Percentiles rank a stretch among this genome's conserved stretches.
Evolutionary conservation across 345 rosid species (phyloP).

Genomic region (Pseudoturritis turrita): DNA sequence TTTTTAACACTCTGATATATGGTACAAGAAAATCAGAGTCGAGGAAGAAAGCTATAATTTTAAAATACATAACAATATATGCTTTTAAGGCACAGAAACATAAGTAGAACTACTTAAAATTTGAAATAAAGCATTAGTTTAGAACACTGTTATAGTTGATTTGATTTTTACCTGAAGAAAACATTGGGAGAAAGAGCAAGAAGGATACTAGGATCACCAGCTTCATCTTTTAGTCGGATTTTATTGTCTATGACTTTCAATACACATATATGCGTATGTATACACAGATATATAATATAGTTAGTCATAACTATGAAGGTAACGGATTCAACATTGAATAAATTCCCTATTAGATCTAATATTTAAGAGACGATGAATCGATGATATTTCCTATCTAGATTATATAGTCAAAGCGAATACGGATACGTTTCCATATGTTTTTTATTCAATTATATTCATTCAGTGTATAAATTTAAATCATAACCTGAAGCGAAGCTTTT

Average conservation of each 20-base stretch:
- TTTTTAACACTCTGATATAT: too few relatives aligned
- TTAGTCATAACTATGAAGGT: background rate
- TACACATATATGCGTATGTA: background rate
- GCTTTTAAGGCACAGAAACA: background rate
- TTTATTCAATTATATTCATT: too few relatives aligned
- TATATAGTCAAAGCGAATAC: background rate
- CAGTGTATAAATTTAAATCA: too few relatives aligned
- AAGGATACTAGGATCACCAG: conserved; percentile 8
- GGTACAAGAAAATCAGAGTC: too few relatives aligned
- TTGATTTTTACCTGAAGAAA: conserved; percentile 19
- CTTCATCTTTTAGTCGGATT: conserved; percentile 14
- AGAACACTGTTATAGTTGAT: background rate
- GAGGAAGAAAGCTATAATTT: too few relatives aligned
- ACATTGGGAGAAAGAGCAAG: conserved; percentile 20
- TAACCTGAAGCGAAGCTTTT: too few relatives aligned
- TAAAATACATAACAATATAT: background rate
- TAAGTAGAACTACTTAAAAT: background rate
- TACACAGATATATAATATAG: background rate
- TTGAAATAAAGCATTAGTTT: background rate
- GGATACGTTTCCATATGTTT: background rate
- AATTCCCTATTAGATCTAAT: background rate
- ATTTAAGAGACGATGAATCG: background rate
- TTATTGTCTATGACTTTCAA: background rate
- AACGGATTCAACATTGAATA: background rate
- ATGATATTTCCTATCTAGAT: too few relatives aligned